These are phyloP conservation scores for Raphanus raphanistrum DNA, from an alignment of 345 rosid genomes.

Conservation along the genomic window DNA sequence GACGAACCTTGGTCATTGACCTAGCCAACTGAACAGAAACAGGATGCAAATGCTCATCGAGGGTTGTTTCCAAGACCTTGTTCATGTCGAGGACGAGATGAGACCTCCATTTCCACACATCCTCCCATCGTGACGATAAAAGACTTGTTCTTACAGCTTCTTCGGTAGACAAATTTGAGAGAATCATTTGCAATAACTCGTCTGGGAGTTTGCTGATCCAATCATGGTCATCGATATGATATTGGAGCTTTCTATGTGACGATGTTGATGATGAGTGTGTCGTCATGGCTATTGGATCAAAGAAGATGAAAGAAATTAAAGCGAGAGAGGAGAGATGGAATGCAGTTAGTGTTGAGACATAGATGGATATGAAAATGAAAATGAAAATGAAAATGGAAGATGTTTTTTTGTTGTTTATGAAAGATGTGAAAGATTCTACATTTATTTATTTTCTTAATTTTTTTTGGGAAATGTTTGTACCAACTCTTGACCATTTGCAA, in stretches of 20 bases:
- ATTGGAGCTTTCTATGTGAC: neutral
- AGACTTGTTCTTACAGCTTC: constrained; percentile 17
- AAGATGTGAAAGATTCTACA: neutral
- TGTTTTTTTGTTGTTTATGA: neutral
- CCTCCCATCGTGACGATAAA: neutral
- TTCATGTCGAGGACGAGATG: constrained; percentile 8
- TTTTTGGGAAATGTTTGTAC: neutral
- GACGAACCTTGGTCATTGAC: constrained; percentile 11
- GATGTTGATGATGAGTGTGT: neutral
- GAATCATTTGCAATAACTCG: neutral
- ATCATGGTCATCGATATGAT: neutral
- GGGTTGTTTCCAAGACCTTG: neutral
- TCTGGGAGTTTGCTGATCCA: constrained; percentile 3
- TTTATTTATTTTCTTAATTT: neutral
- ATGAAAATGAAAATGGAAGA: neutral
- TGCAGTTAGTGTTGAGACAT: neutral
- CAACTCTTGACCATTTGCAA: neutral
- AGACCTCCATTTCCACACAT: constrained; percentile 2
- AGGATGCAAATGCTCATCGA: neutral
- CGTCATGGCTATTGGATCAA: neutral
- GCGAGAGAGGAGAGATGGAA: neutral
- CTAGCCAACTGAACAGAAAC: neutral
- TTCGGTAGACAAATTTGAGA: neutral
- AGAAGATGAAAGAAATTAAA: neutral
- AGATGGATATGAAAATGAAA: neutral